These are phyloP conservation scores for Diaporthe aspalathi DNA, from an alignment of 2,329 filamentous ascomycete genomes.

Conservation along the genomic window DNA sequence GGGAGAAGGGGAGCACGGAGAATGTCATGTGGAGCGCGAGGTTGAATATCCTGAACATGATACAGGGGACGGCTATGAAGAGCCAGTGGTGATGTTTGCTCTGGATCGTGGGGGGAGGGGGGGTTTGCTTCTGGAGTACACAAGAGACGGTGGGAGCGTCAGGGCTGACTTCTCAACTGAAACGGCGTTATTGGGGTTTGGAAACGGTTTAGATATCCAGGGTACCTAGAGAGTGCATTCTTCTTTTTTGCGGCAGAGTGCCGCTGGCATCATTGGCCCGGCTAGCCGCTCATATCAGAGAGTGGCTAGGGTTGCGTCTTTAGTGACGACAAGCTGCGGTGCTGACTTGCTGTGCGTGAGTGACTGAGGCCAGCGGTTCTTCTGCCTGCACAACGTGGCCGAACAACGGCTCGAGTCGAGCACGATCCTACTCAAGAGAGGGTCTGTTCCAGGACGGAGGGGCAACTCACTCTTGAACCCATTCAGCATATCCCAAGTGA, in stretches of 20 bases:
- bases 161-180: neutral
- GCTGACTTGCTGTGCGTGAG: too few species aligned
- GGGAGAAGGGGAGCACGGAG: slow-evolving; percentile 49
- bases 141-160: neutral
- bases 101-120: neutral
- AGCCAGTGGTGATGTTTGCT: slow-evolving; percentile 41
- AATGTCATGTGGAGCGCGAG: slow-evolving; percentile 51
- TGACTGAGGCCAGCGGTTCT: too few species aligned
- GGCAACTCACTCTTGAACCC: too few species aligned
- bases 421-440: too few species aligned
- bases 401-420: too few species aligned
- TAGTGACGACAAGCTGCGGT: too few species aligned
- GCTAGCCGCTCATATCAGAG: neutral
- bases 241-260: neutral
- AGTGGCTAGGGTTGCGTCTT: neutral
- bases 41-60: slow-evolving; percentile 49
- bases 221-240: neutral
- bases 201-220: slow-evolving; percentile 18
- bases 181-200: neutral
- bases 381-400: too few species aligned
- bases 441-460: too few species aligned
- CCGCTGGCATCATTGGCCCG: neutral
- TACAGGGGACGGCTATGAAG: slow-evolving; percentile 46
- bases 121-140: neutral
- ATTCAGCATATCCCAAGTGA: too few species aligned